A percentile compares a stretch with the other conserved stretches of the same genome.
These are phyloP conservation scores for Phytophthora capsici DNA, from an alignment of 352 stramenopile genomes.

Conservation along the genomic window DNA sequence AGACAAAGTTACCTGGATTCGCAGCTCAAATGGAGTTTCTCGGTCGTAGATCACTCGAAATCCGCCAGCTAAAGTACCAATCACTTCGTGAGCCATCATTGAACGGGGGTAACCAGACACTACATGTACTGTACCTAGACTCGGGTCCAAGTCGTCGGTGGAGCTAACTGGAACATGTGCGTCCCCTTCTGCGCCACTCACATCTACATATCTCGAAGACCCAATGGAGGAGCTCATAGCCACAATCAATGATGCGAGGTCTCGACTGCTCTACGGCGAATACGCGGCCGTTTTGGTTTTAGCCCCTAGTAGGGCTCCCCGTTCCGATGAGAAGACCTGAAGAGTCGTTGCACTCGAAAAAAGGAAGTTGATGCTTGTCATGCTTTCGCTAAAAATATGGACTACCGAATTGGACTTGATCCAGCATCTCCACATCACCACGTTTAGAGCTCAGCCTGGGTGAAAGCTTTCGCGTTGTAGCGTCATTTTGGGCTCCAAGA, in stretches of 20 bases:
- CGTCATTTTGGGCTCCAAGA: background rate
- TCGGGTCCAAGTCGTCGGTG: conserved; percentile 81
- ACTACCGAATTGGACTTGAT: conserved; percentile 35
- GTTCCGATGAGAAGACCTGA: too few relatives aligned
- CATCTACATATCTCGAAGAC: conserved; percentile 49
- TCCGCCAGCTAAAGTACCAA: conserved; percentile 56
- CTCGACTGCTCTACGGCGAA: background rate
- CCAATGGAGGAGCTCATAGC: conserved; percentile 50
- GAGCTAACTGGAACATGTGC: conserved; percentile 53
- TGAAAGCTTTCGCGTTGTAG: conserved; percentile 2
- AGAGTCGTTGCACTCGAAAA: conserved; percentile 14
- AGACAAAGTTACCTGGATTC: conserved; percentile 74
- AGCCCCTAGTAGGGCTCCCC: too few relatives aligned
- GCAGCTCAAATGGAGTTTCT: conserved; percentile 91
- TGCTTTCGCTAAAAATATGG: conserved; percentile 40
- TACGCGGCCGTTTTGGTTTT: conserved; percentile 31
- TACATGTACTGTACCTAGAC: conserved; percentile 50
- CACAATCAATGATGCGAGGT: conserved; percentile 5
- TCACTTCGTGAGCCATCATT: background rate
- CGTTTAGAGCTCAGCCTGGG: conserved; percentile 5
- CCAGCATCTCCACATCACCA: conserved; percentile 2
- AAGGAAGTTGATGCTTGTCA: conserved; percentile 12
- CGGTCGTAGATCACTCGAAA: conserved; percentile 92
- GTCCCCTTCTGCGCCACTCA: conserved; percentile 29
- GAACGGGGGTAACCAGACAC: background rate